Conservation (phyloP, 2,329 filamentous ascomycete genomes). For the Botrytis sinoallii region DNA sequence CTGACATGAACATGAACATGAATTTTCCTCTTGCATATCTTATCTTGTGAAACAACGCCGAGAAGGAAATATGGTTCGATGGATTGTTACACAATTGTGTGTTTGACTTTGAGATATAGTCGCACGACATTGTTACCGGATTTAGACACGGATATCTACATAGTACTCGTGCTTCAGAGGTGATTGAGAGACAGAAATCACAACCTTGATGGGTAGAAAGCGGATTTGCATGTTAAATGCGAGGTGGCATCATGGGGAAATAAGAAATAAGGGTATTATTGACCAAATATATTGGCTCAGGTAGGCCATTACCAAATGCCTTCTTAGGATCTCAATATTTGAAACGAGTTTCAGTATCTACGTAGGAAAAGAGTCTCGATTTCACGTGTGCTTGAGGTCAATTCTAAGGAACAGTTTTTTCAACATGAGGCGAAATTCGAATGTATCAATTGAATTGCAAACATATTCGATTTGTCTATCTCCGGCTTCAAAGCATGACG, state of each 20-base stretch:
- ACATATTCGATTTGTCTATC: background rate
- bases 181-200: background rate
- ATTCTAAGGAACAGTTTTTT: background rate
- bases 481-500: background rate
- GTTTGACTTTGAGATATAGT: background rate
- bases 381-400: background rate
- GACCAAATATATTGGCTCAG: background rate
- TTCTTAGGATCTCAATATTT: background rate
- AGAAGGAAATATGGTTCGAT: background rate
- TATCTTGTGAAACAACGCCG: background rate
- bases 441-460: background rate
- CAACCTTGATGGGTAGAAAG: background rate
- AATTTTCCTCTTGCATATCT: background rate
- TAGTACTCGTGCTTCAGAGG: background rate
- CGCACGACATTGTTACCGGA: background rate
- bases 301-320: background rate
- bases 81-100: background rate
- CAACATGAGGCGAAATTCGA: background rate
- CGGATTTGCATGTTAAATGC: background rate
- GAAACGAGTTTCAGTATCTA: background rate
- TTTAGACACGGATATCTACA: background rate
- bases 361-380: background rate
- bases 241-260: background rate
- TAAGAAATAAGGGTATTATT: background rate
- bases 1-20: background rate